These are phyloP conservation scores for Aspergillus funiculosus DNA, from an alignment of 495 filamentous ascomycete genomes.

Conservation along the genomic window DNA sequence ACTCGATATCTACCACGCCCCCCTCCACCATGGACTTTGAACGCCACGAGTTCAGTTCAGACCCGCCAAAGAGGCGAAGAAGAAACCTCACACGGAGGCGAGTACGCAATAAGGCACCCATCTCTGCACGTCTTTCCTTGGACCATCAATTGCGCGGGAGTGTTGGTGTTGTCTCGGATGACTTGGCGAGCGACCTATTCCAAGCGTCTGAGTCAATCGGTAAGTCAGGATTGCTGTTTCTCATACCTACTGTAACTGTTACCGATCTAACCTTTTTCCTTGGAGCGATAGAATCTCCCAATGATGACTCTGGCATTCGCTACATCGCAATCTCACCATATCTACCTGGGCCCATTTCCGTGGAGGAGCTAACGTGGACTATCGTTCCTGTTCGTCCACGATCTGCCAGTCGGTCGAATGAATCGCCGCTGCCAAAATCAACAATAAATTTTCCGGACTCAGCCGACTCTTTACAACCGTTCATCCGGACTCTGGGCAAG, in stretches of 20 bases:
- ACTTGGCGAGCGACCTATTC: constrained; percentile 78
- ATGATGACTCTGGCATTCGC: constrained; percentile 35
- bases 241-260: not conserved
- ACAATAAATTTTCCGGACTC: constrained; percentile 80
- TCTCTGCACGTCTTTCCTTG: constrained; percentile 59
- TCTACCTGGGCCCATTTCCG: constrained; percentile 52
- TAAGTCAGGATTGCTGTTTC: constrained; percentile 19
- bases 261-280: constrained; percentile 6
- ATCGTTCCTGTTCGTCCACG: constrained; percentile 69
- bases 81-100: constrained; percentile 34
- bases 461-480: constrained; percentile 70
- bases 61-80: constrained; percentile 39
- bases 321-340: constrained; percentile 81
- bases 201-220: constrained; percentile 45
- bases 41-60: constrained; percentile 31
- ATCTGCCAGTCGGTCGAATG: constrained; percentile 67
- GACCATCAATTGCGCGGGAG: constrained; percentile 85
- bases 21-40: constrained; percentile 35
- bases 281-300: constrained; percentile 4
- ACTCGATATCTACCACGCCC: constrained; percentile 12
- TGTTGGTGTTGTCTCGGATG: constrained; percentile 78
- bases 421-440: constrained; percentile 64
- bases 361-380: constrained; percentile 70
- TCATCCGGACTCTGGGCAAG: constrained; percentile 60
- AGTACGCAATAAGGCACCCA: constrained; percentile 49